These are phyloP conservation scores for Dentipellis fragilis DNA, from an alignment of 768 basidiomycete species.

Conservation along the genomic window DNA sequence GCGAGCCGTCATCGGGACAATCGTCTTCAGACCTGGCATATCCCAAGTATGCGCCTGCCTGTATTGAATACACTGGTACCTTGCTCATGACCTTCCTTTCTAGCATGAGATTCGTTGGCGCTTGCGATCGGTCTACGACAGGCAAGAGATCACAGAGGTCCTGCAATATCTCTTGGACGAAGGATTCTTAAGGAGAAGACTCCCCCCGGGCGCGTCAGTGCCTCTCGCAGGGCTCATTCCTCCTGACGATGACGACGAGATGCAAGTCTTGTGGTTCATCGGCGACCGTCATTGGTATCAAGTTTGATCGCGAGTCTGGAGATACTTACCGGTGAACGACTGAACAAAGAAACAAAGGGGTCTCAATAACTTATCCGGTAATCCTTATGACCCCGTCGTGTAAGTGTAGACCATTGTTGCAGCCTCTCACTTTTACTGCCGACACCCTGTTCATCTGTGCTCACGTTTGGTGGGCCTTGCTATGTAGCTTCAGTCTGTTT, in stretches of 20 bases:
- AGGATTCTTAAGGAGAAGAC: conserved; percentile 32
- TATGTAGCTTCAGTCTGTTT: too few species aligned
- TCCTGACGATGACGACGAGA: conserved; percentile 44
- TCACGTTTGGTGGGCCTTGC: too few species aligned
- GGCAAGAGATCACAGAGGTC: conserved; percentile 62
- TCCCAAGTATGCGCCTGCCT: conserved; percentile 41
- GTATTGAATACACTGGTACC: background rate
- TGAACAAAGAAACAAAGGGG: too few species aligned
- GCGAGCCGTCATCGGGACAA: conserved; percentile 53
- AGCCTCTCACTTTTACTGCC: too few species aligned
- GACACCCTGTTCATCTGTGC: too few species aligned
- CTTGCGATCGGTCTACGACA: conserved; percentile 61
- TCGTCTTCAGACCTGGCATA: conserved; percentile 66
- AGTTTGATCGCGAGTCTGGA: conserved; percentile 22
- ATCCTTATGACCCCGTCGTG: too few species aligned
- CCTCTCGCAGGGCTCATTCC: conserved; percentile 17
- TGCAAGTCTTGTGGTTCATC: conserved; percentile 45
- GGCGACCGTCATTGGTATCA: conserved; percentile 59
- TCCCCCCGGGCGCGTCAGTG: conserved; percentile 13
- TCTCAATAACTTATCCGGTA: too few species aligned
- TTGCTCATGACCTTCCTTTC: background rate
- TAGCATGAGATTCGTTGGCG: conserved; percentile 68
- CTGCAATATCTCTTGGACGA: conserved; percentile 44
- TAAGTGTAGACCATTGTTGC: too few species aligned
- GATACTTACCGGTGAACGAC: too few species aligned